Conservation (phyloP, 139 green algal genomes). For the Micractinium sp. region DNA sequence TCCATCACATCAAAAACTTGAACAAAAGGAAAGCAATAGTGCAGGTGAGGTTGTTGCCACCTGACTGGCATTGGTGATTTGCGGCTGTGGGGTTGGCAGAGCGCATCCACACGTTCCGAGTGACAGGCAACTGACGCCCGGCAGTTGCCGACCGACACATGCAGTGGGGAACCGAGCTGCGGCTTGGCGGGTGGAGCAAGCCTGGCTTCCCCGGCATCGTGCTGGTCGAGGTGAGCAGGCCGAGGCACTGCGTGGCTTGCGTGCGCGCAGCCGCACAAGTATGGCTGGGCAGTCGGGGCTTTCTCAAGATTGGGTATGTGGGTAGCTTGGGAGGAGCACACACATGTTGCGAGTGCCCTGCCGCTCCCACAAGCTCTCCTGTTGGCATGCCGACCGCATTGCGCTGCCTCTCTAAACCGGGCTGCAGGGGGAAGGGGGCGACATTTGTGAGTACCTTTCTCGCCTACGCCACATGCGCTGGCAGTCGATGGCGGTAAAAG, state of each 20-base stretch:
- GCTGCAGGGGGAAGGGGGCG: constrained; percentile 22
- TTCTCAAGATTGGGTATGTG: background rate
- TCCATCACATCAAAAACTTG: constrained; percentile 80
- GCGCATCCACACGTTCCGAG: background rate
- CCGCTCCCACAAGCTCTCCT: background rate
- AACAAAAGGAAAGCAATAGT: constrained; percentile 75
- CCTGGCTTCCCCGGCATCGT: constrained; percentile 65
- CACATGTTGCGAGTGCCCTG: background rate
- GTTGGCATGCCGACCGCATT: background rate
- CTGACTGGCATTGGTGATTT: no score
- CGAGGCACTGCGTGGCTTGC: no score
- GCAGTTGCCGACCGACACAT: background rate
- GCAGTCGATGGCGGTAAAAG: constrained; percentile 67
- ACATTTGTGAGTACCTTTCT: constrained; percentile 57
- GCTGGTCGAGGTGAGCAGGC: background rate
- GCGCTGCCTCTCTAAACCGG: background rate
- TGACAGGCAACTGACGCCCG: background rate
- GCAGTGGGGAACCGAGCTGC: constrained; percentile 59
- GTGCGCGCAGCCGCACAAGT: no score
- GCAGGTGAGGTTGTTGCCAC: background rate
- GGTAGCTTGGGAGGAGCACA: background rate
- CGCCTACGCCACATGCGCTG: constrained; percentile 52
- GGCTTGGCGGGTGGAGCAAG: constrained; percentile 61
- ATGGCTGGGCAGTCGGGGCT: background rate
- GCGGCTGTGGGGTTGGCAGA: background rate